phyloP scores from a whole-genome alignment of 2,329 filamentous ascomycete species.

The Colletotrichum aenigma region DNA sequence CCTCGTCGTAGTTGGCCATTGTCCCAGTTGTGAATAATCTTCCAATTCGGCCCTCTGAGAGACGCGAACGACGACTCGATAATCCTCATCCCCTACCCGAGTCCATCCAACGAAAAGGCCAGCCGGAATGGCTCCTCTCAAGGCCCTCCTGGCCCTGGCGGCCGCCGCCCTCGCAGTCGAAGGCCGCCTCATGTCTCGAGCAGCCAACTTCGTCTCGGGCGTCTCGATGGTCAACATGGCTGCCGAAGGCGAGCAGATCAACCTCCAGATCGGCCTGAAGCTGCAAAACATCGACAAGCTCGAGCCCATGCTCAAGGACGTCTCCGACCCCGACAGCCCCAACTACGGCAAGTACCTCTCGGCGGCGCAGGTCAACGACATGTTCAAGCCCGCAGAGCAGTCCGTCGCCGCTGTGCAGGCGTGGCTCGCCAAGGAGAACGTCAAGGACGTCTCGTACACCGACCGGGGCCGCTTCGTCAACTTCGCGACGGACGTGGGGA shows the following conservation, averaged over 20 bases:
- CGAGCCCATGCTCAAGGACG: constrained; percentile 25
- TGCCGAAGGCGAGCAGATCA: constrained; percentile 18
- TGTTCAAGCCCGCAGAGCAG: constrained; percentile 25
- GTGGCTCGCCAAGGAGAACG: constrained; percentile 24
- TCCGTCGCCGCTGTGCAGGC: constrained; percentile 23
- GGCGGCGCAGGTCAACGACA: constrained; percentile 24
- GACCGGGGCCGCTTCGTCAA: constrained; percentile 29
- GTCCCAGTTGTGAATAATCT: background rate
- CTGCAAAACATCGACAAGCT: constrained; percentile 28
- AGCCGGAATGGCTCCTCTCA: constrained; percentile 10
- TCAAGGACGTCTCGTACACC: constrained; percentile 17
- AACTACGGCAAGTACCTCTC: constrained; percentile 30
- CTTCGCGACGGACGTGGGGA: constrained; percentile 37
- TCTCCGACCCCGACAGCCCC: constrained; percentile 28
- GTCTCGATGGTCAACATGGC: constrained; percentile 19
- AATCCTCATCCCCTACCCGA: background rate
- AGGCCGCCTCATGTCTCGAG: constrained; percentile 22
- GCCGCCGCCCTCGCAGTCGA: constrained; percentile 1
- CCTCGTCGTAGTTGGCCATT: background rate
- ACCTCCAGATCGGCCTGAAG: constrained; percentile 23
- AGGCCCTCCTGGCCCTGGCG: constrained; percentile 12
- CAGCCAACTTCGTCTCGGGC: constrained; percentile 8
- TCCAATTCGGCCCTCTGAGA: background rate
- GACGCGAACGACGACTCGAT: background rate
- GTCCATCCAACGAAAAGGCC: background rate